A percentile compares a stretch with the other conserved stretches of the same genome.
phyloP scores from a whole-genome alignment of 2,329 filamentous ascomycete genomes.

The Lecanoromycetidae sp. region DNA sequence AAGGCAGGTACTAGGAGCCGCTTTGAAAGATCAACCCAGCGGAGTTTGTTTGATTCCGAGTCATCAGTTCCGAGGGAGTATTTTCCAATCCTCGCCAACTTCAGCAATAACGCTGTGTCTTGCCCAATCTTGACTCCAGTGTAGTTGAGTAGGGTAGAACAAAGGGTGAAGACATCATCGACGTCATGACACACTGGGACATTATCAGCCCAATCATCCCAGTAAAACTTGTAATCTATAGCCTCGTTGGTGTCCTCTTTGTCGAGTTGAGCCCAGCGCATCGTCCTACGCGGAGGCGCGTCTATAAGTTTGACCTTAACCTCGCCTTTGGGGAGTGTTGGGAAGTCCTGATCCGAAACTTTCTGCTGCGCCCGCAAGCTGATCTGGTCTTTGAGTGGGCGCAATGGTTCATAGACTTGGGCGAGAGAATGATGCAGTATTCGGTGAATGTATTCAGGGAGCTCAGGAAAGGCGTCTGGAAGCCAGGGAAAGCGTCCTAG shows the following conservation, averaged over 20 bases:
- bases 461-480: slow-evolving; percentile 68
- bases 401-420: slow-evolving; percentile 52
- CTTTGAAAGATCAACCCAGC: slow-evolving; percentile 77
- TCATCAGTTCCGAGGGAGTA: slow-evolving; percentile 59
- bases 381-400: slow-evolving; percentile 33
- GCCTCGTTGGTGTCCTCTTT: slow-evolving; percentile 62
- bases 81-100: slow-evolving; percentile 73
- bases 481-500: slow-evolving; percentile 89
- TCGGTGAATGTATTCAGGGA: slow-evolving; percentile 71
- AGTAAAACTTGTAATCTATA: slow-evolving; percentile 79
- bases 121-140: slow-evolving; percentile 83
- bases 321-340: slow-evolving; percentile 55
- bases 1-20: slow-evolving; percentile 77
- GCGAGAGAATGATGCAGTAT: slow-evolving; percentile 71
- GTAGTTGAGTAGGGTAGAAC: slow-evolving; percentile 69
- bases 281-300: slow-evolving; percentile 50
- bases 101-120: slow-evolving; percentile 64
- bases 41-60: slow-evolving; percentile 56
- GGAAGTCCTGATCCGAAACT: slow-evolving; percentile 49
- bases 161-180: slow-evolving; percentile 81
- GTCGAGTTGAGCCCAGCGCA: slow-evolving; percentile 78
- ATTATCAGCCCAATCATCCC: slow-evolving; percentile 93
- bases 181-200: slow-evolving; percentile 81
- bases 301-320: slow-evolving; percentile 53
- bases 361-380: slow-evolving; percentile 39